A percentile compares a stretch with the other conserved stretches of the same genome.
phyloP scores from a whole-genome alignment of 2,329 filamentous ascomycete genomes.

The Colletotrichum sp. region DNA sequence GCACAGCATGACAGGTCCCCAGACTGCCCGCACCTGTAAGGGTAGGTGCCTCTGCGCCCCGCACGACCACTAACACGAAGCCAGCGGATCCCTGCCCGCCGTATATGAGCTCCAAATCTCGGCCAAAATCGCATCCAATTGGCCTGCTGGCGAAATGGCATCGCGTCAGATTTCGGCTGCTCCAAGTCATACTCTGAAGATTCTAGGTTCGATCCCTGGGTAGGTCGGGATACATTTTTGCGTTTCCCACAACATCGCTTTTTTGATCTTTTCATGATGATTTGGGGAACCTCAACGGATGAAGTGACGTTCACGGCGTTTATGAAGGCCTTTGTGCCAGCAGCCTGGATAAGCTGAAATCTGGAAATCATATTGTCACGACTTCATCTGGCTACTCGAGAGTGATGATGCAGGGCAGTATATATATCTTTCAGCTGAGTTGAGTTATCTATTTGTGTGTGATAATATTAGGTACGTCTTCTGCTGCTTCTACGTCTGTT shows the following conservation, averaged over 20 bases:
- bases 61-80: neutral
- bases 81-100: neutral
- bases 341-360: neutral
- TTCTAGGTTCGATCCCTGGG: conserved; percentile 9
- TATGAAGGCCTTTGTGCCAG: neutral
- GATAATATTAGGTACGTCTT: neutral
- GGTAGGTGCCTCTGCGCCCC: neutral
- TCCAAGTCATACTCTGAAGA: neutral
- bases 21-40: neutral
- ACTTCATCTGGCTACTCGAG: too few relatives aligned
- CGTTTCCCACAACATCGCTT: neutral
- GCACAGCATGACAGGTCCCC: neutral
- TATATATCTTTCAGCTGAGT: fast-evolving
- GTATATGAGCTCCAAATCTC: neutral
- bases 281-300: too few relatives aligned
- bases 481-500: neutral
- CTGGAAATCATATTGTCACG: neutral
- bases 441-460: neutral
- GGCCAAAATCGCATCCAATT: neutral
- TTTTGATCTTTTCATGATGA: neutral
- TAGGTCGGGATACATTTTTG: neutral
- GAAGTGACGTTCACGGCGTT: neutral
- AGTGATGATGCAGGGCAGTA: fast-evolving
- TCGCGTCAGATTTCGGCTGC: conserved; percentile 8
- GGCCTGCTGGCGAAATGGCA: conserved; percentile 13